Evolutionary conservation across 495 filamentous ascomycete species (phyloP).

Genomic region (Oidiodendron maius): DNA sequence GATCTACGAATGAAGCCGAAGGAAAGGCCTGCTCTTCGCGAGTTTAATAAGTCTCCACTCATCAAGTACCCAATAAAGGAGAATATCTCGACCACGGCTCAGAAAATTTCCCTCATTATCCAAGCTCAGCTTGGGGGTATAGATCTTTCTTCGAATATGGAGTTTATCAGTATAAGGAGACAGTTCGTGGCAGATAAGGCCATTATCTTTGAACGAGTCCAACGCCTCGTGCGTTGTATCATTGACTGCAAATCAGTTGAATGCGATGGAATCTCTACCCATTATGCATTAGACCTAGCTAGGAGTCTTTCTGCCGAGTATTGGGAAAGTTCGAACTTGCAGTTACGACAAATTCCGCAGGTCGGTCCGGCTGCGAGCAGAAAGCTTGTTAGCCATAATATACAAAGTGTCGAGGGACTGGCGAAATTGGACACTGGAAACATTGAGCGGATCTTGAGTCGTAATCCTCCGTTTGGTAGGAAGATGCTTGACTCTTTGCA

Average conservation of each 20-base stretch:
- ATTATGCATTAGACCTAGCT: constrained; percentile 71
- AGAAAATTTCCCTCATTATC: constrained; percentile 85
- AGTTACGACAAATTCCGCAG: constrained; percentile 83
- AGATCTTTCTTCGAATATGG: constrained; percentile 59
- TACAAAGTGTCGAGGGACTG: constrained; percentile 67
- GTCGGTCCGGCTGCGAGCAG: constrained; percentile 72
- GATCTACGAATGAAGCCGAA: constrained; percentile 68
- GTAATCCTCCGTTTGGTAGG: constrained; percentile 77
- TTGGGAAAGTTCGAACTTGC: constrained; percentile 81
- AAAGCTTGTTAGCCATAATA: constrained; percentile 66
- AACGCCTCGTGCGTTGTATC: constrained; percentile 74
- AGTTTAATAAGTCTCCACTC: constrained; percentile 67
- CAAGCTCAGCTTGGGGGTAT: constrained; percentile 74
- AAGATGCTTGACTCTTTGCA: constrained; percentile 58
- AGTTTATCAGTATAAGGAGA: constrained; percentile 48
- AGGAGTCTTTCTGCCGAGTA: constrained; percentile 71
- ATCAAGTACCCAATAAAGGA: constrained; percentile 79
- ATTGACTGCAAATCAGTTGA: constrained; percentile 74
- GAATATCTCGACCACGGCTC: constrained; percentile 59
- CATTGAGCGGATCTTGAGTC: constrained; percentile 72
- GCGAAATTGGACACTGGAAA: constrained; percentile 57
- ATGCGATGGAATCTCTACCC: constrained; percentile 58
- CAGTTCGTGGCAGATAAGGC: constrained; percentile 64
- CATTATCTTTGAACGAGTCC: constrained; percentile 66
- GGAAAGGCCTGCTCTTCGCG: constrained; percentile 73